These are phyloP conservation scores for Didymosphaeria variabile DNA, from an alignment of 2,329 filamentous ascomycete species.

Conservation along the genomic window DNA sequence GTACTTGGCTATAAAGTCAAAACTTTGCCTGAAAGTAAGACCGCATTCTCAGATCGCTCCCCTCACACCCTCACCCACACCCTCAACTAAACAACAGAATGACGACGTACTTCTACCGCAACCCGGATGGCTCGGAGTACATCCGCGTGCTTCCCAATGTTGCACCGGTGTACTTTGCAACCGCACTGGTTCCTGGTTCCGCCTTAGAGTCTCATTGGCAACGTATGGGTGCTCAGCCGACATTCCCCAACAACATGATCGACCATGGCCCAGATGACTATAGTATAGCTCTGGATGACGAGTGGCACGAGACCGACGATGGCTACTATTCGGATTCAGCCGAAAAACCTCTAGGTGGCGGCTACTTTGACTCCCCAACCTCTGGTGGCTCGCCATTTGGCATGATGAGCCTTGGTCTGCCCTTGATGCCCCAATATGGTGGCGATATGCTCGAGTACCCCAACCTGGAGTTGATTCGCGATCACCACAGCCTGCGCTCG, in stretches of 20 bases:
- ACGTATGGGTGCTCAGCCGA: neutral
- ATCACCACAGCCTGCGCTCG: conserved; percentile 3
- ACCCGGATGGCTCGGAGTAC: conserved; percentile 6
- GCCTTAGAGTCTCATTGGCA: neutral
- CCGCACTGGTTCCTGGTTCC: neutral
- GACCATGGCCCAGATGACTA: neutral
- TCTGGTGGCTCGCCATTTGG: neutral
- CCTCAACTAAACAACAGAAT: neutral
- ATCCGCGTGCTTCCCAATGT: neutral
- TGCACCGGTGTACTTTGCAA: neutral
- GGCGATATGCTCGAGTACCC: neutral
- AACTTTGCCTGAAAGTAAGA: neutral
- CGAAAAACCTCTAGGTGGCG: neutral
- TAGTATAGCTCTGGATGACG: neutral
- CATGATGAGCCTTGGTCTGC: neutral
- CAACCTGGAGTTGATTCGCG: conserved; percentile 1
- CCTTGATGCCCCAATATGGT: neutral
- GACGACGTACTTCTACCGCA: conserved; percentile 10
- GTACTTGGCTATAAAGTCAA: neutral
- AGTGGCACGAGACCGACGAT: conserved; percentile 2
- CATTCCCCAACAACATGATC: neutral
- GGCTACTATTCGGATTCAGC: neutral
- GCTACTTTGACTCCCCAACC: neutral
- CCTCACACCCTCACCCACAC: neutral
- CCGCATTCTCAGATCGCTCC: neutral